A percentile compares a stretch with the other conserved stretches of the same genome.
phyloP scores from a whole-genome alignment of 2,329 filamentous ascomycete species.

The Keithomyces neogunnii region DNA sequence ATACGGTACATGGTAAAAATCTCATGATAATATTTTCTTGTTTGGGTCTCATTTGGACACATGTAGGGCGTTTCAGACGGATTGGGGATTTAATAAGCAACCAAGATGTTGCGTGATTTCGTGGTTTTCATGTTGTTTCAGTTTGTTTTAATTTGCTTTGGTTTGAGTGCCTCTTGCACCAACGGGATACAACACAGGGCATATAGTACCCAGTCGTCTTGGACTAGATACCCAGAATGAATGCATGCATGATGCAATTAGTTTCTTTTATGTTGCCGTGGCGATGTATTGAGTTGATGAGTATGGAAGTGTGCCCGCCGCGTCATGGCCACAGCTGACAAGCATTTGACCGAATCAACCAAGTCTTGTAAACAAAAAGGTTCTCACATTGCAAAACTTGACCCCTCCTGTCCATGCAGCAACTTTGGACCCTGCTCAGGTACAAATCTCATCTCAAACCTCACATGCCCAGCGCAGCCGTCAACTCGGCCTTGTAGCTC shows the following conservation, averaged over 20 bases:
- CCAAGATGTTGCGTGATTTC: background rate
- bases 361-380: too few species aligned
- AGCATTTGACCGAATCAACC: too few species aligned
- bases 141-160: background rate
- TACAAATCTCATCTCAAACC: too few species aligned
- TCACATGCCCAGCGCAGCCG: background rate
- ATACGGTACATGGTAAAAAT: too few species aligned
- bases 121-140: background rate
- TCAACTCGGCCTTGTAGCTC: slow-evolving; percentile 13
- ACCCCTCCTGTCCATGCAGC: too few species aligned
- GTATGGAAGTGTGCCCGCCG: too few species aligned
- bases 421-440: too few species aligned
- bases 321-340: too few species aligned
- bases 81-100: too few species aligned
- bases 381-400: too few species aligned
- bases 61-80: background rate
- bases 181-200: background rate
- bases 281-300: background rate
- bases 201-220: background rate
- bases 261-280: background rate
- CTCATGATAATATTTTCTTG: too few species aligned
- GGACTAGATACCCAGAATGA: slow-evolving; percentile 7
- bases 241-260: background rate
- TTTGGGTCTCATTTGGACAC: too few species aligned
- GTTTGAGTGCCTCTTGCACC: background rate